A percentile compares a stretch with the other conserved stretches of the same genome.
These are phyloP conservation scores for Helminthosporium solani DNA, from an alignment of 2,329 filamentous ascomycete genomes.

Conservation along the genomic window DNA sequence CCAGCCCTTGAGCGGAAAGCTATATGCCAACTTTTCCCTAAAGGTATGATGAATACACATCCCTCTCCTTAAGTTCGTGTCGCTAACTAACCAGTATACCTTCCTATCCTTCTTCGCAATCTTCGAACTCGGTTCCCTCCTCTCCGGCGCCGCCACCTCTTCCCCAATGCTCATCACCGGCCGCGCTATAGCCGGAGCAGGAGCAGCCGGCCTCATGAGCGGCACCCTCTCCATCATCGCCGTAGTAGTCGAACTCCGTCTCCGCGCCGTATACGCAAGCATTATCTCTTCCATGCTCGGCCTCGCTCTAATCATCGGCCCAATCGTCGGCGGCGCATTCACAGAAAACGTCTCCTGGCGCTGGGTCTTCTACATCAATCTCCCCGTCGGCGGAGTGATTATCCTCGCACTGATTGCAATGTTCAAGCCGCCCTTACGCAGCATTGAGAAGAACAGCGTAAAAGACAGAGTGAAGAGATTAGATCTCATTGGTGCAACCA, in stretches of 20 bases:
- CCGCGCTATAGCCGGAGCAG: slow-evolving; percentile 50
- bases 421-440: slow-evolving; percentile 18
- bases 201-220: slow-evolving; percentile 47
- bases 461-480: slow-evolving; percentile 39
- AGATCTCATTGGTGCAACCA: slow-evolving; percentile 46
- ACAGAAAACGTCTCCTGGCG: slow-evolving; percentile 46
- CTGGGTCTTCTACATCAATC: slow-evolving; percentile 48
- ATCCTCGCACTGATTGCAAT: slow-evolving; percentile 13
- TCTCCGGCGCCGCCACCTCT: slow-evolving; percentile 46
- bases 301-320: slow-evolving; percentile 29
- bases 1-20: slow-evolving; percentile 44
- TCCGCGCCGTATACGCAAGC: slow-evolving; percentile 48
- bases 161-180: slow-evolving; percentile 50
- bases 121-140: slow-evolving; percentile 50
- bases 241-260: slow-evolving; percentile 41
- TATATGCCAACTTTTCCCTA: slow-evolving; percentile 46
- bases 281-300: slow-evolving; percentile 47
- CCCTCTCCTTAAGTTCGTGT: slow-evolving; percentile 2
- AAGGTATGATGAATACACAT: slow-evolving; percentile 28
- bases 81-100: slow-evolving; percentile 26
- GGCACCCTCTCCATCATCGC: slow-evolving; percentile 44
- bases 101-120: slow-evolving; percentile 43
- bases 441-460: slow-evolving; percentile 15
- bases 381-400: slow-evolving; percentile 43
- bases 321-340: slow-evolving; percentile 44